Conservation (phyloP, 208 protist genomes). For the Leishmania mexicana region DNA sequence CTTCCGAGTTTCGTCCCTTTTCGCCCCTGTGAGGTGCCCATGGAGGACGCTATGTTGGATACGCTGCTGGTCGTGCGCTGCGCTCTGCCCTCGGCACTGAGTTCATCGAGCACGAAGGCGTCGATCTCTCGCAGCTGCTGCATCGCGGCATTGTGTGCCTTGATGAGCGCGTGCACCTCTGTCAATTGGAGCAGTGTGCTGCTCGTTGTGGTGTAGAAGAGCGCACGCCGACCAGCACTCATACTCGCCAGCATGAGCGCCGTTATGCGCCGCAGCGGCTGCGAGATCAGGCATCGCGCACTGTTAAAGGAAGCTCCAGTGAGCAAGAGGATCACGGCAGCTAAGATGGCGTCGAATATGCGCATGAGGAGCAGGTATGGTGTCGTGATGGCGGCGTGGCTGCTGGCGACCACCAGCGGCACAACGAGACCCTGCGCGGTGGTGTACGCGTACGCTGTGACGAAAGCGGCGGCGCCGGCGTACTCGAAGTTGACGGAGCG, state of each 20-base stretch:
- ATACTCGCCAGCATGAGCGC: background rate
- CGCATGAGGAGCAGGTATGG: slow-evolving; percentile 12
- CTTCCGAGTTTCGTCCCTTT: background rate
- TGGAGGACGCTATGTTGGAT: background rate
- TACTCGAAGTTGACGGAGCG: slow-evolving; percentile 10
- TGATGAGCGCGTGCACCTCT: slow-evolving; percentile 21
- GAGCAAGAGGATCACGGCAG: background rate
- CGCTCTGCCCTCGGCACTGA: background rate
- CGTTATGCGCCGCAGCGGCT: slow-evolving; percentile 17
- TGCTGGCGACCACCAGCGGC: slow-evolving; percentile 8
- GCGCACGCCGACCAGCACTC: background rate
- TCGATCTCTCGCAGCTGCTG: slow-evolving; percentile 23
- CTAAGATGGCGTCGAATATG: slow-evolving; percentile 5
- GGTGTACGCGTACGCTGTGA: slow-evolving; percentile 1
- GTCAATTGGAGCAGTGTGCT: slow-evolving; percentile 7
- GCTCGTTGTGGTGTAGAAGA: background rate
- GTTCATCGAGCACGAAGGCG: slow-evolving; percentile 16
- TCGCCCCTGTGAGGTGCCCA: too few relatives aligned
- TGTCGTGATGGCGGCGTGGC: background rate
- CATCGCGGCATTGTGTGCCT: slow-evolving; percentile 21
- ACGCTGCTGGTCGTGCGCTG: background rate
- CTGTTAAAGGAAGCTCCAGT: background rate
- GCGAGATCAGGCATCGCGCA: background rate
- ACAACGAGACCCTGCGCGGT: background rate
- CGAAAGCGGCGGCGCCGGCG: background rate